Evolutionary conservation across 352 stramenopile species (phyloP).

Genomic region (Aphanomyces invadans): DNA sequence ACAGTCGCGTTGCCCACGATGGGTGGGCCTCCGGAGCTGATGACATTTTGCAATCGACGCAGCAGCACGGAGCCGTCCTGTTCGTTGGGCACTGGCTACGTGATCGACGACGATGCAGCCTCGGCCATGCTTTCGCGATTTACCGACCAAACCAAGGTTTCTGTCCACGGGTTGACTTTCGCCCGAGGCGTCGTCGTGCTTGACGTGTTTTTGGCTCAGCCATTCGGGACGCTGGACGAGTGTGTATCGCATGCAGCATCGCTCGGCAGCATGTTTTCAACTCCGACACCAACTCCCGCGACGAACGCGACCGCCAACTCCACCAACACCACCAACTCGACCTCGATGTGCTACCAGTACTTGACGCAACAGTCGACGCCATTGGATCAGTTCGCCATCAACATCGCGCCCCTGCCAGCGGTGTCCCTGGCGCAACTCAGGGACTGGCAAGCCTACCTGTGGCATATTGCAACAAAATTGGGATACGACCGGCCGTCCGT

Average conservation of each 20-base stretch:
- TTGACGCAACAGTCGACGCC: too few relatives aligned
- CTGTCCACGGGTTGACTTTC: not conserved
- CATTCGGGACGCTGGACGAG: not conserved
- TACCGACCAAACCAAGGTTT: not conserved
- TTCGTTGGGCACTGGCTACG: not conserved
- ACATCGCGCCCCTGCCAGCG: not conserved
- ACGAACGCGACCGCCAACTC: not conserved
- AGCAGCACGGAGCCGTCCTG: not conserved
- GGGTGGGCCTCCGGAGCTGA: conserved; percentile 8
- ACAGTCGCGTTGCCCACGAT: not conserved
- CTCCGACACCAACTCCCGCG: not conserved
- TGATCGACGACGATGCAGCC: not conserved
- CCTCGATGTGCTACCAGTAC: too few relatives aligned
- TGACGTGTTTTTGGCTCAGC: conserved; percentile 14
- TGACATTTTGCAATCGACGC: not conserved
- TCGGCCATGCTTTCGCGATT: not conserved
- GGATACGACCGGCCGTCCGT: not conserved
- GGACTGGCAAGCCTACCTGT: conserved; percentile 15
- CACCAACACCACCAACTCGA: not conserved
- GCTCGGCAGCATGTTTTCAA: not conserved
- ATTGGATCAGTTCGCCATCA: not conserved
- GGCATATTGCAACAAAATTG: conserved; percentile 3
- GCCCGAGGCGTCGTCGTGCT: conserved; percentile 15
- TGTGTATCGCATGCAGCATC: not conserved
- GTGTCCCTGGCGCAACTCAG: not conserved